Evolutionary conservation across 2,329 filamentous ascomycete genomes (phyloP), one percentile per base, ranked within the genome.

Genomic region (Grosmannia huntii): DNA sequence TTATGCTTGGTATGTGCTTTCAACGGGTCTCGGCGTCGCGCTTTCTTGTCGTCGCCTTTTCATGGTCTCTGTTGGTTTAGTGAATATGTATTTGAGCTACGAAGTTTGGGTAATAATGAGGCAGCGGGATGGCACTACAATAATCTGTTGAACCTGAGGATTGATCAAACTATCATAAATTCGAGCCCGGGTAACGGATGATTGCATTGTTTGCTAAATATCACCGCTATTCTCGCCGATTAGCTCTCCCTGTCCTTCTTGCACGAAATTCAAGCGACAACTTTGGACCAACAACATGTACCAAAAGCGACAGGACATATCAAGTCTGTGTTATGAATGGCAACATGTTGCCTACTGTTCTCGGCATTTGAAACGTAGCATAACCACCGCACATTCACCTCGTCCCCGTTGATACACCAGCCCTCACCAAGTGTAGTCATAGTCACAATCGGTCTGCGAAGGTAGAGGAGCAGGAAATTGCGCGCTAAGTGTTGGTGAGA

Each of bases 371-470:
- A 21, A 19, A 6, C 16, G 41, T 6, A 44, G 41, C 41, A 25
- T 19, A 49, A 27, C 46, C 21, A 9, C 4, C 10, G 23, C 46
- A 16, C 46, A 31, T 16, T 10, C 27, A 6, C 14, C 6, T 31
- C 16, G 14, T 10, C 14, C 25, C 23, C 25, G 4, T 51, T 16
- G 25, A 25, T 1, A 9, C 6, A n/a, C n/a, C 21, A 6, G 12
- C 36, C 31, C 14, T 50, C 23, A 60, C 62, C 62, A 63, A 2
- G 28, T 21, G 25, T 63, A 63, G 23, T 52, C 53, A 28, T 16
- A 62, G n/a, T 53, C 57, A 59, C 62, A 63, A 53, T 63, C 61
- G 1, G 62, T 63, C 49, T 63, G 62, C 27, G 61, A 62, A 11
- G 62, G 61, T 14, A 62, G 16, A 10, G 62, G 62, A 9, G 55